Percentiles rank a stretch among this genome's conserved stretches.
These are phyloP conservation scores for Chalciporus piperatus DNA, from an alignment of 768 basidiomycete species.

Conservation along the genomic window DNA sequence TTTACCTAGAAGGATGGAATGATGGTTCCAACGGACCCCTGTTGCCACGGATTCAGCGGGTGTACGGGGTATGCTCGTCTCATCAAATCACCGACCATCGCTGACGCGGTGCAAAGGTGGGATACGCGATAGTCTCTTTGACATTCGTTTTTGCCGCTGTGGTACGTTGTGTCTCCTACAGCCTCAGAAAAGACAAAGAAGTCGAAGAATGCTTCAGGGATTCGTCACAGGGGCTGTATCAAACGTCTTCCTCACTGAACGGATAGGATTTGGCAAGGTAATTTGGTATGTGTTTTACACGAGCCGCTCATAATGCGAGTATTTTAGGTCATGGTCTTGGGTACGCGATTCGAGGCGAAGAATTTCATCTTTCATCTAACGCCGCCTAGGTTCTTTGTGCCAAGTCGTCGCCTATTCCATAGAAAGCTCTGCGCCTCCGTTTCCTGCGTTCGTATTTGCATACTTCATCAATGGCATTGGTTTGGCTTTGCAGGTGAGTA, in stretches of 20 bases:
- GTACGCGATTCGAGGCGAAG: conserved; percentile 12
- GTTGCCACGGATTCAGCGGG: conserved; percentile 64
- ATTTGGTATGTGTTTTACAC: background rate
- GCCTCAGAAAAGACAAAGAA: conserved; percentile 15
- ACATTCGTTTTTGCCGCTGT: conserved; percentile 52
- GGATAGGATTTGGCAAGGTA: conserved; percentile 43
- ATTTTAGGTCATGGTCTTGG: conserved; percentile 38
- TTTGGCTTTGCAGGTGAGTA: conserved; percentile 40
- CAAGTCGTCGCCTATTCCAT: conserved; percentile 56
- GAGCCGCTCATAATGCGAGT: background rate
- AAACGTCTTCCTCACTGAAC: conserved; percentile 46
- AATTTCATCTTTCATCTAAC: background rate
- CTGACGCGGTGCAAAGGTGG: conserved; percentile 35
- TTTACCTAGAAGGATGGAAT: conserved; percentile 75
- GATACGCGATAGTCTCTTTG: conserved; percentile 51
- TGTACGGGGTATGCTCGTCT: conserved; percentile 40
- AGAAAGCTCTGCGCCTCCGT: conserved; percentile 56
- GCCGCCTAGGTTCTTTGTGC: conserved; percentile 42
- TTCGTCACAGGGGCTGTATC: conserved; percentile 43
- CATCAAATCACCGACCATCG: background rate
- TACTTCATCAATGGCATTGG: conserved; percentile 51
- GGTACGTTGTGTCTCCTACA: conserved; percentile 26
- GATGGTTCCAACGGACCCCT: conserved; percentile 75
- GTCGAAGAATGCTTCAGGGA: conserved; percentile 27
- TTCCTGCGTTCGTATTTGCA: conserved; percentile 56